Percentiles rank a stretch among this genome's conserved stretches.
Evolutionary conservation across 1,284 basidiomycete species (phyloP).

Genomic region (Rhizoctonia solani): DNA sequence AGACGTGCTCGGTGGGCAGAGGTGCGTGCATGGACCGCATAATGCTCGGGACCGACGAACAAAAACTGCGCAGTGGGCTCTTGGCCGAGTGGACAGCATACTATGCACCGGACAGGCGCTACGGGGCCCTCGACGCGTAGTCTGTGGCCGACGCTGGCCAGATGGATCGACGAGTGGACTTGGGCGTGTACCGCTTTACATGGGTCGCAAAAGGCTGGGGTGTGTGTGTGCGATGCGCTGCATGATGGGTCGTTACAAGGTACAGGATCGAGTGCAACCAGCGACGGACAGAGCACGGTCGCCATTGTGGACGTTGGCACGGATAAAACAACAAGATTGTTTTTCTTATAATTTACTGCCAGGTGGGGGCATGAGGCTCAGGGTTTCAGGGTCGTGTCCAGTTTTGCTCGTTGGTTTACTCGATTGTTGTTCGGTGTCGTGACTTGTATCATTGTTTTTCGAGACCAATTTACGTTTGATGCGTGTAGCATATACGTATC

Average conservation of each 20-base stretch:
- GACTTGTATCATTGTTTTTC: too few species aligned
- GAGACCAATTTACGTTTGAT: too few species aligned
- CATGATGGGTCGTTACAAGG: neutral
- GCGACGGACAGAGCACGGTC: constrained; percentile 28
- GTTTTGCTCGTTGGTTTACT: too few species aligned
- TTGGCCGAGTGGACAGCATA: constrained; percentile 9
- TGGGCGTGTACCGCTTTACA: constrained; percentile 30
- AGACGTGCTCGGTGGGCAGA: constrained; percentile 28
- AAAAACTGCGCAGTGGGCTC: constrained; percentile 2
- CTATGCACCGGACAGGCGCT: constrained; percentile 27
- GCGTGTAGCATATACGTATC: too few species aligned
- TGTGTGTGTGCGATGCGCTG: constrained; percentile 17
- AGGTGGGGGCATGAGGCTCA: constrained; percentile 13
- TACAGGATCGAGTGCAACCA: constrained; percentile 27
- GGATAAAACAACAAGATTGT: neutral
- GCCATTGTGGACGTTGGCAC: constrained; percentile 1
- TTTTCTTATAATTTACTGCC: constrained; percentile 10
- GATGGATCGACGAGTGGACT: constrained; percentile 22
- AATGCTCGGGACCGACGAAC: constrained; percentile 27
- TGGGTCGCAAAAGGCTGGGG: constrained; percentile 27
- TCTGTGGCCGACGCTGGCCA: constrained; percentile 11
- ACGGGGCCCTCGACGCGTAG: constrained; percentile 32
- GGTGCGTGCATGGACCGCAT: constrained; percentile 20
- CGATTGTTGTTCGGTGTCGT: too few species aligned
- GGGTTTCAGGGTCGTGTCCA: constrained; percentile 30